Evolutionary conservation across 2,329 filamentous ascomycete genomes (phyloP), one percentile per base, ranked within the genome.

Genomic region (Aspergillus sp.): DNA sequence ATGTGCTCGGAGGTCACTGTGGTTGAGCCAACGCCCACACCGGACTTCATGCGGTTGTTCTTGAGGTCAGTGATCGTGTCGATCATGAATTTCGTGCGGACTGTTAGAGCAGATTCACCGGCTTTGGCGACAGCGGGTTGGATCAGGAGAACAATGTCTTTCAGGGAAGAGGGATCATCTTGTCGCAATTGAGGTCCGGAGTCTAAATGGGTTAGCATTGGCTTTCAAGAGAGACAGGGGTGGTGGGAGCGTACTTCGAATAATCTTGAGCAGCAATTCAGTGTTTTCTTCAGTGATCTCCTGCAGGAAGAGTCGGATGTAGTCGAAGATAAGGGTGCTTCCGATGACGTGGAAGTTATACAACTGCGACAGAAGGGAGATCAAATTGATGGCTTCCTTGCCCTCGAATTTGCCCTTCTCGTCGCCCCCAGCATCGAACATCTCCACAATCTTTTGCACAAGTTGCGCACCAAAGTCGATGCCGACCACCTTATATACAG

Each of bases 61-160:
- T 96, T 96, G 31, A 99, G 82, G 69, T 96, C 91, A 60, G 90
- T 92, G 74, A 99, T 96, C 1, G 90, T 95, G 70, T 98, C 94
- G 54, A 99, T 90, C 93, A 98, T 98, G 77, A 97, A 97, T 66
- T 90, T 96, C 1, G 94, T 97, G 57, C 95, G 88, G 10, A 93
- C 90, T 1, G 92, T 94, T 29, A 96, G 80, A 20, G 87, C 89
- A 12, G 81, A 80, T 68, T 90, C 86, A 4, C 90, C 90, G 39
- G 84, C 79, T 60, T 86, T 87, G 0, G 85, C 81, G 2, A 93
- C 85, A 1, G 88, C 86, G 22, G 88, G 87, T 64, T 91, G 90
- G 59, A 98, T 84, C 53, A 92, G 82, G 11, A 89, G 80, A 6
- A 96, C 88, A 63, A 99, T 95, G 63, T 96, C 91, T 73, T 96